Percentiles rank a stretch among this genome's conserved stretches.
These are phyloP conservation scores for Ogataea hybrid DNA, from an alignment of 1,139 yeast genomes.

Conservation along the genomic window DNA sequence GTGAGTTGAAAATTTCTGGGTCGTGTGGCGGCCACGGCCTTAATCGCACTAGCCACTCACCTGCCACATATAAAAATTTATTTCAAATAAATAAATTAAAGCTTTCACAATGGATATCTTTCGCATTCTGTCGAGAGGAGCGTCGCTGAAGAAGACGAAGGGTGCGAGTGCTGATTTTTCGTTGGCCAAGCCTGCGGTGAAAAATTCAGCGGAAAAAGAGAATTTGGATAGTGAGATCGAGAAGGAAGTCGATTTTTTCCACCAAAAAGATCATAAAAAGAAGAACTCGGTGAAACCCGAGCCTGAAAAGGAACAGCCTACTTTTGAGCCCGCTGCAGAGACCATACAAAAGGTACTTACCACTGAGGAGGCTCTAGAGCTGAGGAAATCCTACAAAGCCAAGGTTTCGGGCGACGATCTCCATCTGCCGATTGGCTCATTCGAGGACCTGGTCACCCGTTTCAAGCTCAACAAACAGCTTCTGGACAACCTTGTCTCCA, in stretches of 20 bases:
- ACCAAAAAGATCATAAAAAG: slow-evolving; percentile 41
- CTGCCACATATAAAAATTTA: slow-evolving; percentile 11
- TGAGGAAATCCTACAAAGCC: slow-evolving; percentile 27
- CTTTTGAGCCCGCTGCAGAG: slow-evolving; percentile 31
- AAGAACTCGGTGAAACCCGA: slow-evolving; percentile 27
- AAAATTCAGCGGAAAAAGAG: slow-evolving; percentile 34
- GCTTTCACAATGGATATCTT: slow-evolving; percentile 73
- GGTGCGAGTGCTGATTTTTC: slow-evolving; percentile 45
- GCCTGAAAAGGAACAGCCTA: slow-evolving; percentile 22
- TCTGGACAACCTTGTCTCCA: slow-evolving; percentile 60
- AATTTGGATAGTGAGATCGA: slow-evolving; percentile 46
- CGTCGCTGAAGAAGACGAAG: slow-evolving; percentile 61
- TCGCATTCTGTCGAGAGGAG: slow-evolving; percentile 81
- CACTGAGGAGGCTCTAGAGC: slow-evolving; percentile 29
- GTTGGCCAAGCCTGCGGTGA: slow-evolving; percentile 34
- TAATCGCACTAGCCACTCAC: slow-evolving; percentile 7
- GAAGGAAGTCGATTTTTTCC: slow-evolving; percentile 70
- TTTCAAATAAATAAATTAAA: neutral
- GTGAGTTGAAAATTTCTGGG: slow-evolving; percentile 11
- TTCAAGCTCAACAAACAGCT: slow-evolving; percentile 65
- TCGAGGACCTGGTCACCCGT: slow-evolving; percentile 70
- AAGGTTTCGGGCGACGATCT: slow-evolving; percentile 36
- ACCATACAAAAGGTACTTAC: slow-evolving; percentile 47
- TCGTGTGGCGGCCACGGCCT: slow-evolving; percentile 9
- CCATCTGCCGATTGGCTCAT: slow-evolving; percentile 87